These are phyloP conservation scores for Andrographis paniculata DNA, from an alignment of 305 asterid genomes.

Conservation along the genomic window DNA sequence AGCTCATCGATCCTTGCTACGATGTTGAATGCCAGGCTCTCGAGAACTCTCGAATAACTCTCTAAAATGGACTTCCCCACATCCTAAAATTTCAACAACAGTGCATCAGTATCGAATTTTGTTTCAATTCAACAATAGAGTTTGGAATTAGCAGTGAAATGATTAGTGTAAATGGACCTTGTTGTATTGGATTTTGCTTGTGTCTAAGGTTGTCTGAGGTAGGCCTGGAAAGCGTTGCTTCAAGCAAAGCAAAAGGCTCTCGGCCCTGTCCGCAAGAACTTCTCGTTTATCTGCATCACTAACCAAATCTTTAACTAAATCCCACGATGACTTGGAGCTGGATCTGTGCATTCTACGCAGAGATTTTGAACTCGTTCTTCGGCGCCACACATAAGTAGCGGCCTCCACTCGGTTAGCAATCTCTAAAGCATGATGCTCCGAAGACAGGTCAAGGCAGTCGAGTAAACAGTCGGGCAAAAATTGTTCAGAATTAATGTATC, in stretches of 20 bases:
- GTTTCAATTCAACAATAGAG: too few species aligned
- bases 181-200: slow-evolving; percentile 65
- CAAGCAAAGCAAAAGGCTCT: slow-evolving; percentile 59
- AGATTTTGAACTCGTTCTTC: slow-evolving; percentile 36
- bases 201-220: slow-evolving; percentile 70
- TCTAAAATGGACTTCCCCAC: not conserved
- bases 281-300: slow-evolving; percentile 55
- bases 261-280: slow-evolving; percentile 57
- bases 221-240: slow-evolving; percentile 66
- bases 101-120: not conserved
- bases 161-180: slow-evolving; percentile 39
- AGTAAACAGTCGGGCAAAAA: slow-evolving; percentile 69
- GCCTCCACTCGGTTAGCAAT: slow-evolving; percentile 77
- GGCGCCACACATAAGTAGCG: slow-evolving; percentile 49
- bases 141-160: not conserved
- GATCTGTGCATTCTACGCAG: slow-evolving; percentile 22
- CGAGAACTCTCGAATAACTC: not conserved
- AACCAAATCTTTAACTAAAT: slow-evolving; percentile 62
- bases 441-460: slow-evolving; percentile 66
- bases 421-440: slow-evolving; percentile 74
- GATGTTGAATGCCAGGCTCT: slow-evolving; percentile 20
- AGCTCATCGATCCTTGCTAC: slow-evolving; percentile 68
- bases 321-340: slow-evolving; percentile 71
- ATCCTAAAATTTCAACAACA: not conserved
- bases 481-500: slow-evolving; percentile 49